A percentile compares a stretch with the other conserved stretches of the same genome.
phyloP scores from a whole-genome alignment of 768 basidiomycete genomes.

The Rhodocollybia butyracea region DNA sequence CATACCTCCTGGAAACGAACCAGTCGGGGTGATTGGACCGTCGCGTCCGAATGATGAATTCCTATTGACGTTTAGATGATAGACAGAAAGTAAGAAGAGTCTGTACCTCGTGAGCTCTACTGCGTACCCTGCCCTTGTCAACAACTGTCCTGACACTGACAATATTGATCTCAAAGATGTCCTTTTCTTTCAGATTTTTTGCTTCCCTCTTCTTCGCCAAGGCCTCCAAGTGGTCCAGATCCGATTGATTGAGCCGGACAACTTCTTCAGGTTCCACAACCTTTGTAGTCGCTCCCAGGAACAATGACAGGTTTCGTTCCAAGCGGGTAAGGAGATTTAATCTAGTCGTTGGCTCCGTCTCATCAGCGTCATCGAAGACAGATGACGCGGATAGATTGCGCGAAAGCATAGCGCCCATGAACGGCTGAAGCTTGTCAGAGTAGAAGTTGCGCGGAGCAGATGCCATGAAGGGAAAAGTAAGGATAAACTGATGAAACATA shows the following conservation, averaged over 20 bases:
- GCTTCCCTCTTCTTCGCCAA: constrained; percentile 64
- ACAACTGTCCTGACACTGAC: constrained; percentile 81
- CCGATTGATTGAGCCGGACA: constrained; percentile 82
- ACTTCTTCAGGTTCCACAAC: constrained; percentile 84
- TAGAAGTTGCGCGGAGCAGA: constrained; percentile 91
- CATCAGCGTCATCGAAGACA: constrained; percentile 51
- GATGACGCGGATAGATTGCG: constrained; percentile 70
- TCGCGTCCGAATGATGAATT: constrained; percentile 91
- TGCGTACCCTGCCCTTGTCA: constrained; percentile 84
- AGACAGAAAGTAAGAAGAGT: constrained; percentile 7
- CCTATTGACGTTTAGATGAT: constrained; percentile 42
- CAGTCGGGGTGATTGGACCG: constrained; percentile 70
- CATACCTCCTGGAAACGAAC: constrained; percentile 90
- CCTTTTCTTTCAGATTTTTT: constrained; percentile 40
- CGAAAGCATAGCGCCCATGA: constrained; percentile 77
- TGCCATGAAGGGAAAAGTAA: constrained; percentile 94
- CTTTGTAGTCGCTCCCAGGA: constrained; percentile 81
- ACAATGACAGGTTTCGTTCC: constrained; percentile 81
- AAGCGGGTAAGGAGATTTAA: constrained; percentile 71
- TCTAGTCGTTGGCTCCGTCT: constrained; percentile 54
- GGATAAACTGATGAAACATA: constrained; percentile 87
- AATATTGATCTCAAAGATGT: constrained; percentile 86
- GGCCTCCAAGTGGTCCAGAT: constrained; percentile 75
- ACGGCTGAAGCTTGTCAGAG: constrained; percentile 92
- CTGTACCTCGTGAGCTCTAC: constrained; percentile 81